Evolutionary conservation across 2,329 filamentous ascomycete genomes (phyloP).

Genomic region (Ceratocystis ficicola): DNA sequence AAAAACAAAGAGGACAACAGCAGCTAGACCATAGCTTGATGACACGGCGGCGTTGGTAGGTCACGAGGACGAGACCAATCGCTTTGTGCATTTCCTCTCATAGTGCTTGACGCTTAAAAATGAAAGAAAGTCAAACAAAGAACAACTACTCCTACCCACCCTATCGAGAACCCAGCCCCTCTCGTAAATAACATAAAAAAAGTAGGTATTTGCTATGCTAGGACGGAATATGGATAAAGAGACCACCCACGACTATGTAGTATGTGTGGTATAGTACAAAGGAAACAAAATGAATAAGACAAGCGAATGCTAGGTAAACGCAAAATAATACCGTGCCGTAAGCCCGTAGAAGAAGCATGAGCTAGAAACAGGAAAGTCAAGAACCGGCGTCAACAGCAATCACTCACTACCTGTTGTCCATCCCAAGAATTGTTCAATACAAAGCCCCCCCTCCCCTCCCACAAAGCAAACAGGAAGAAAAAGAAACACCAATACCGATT

Average conservation of each 20-base stretch:
- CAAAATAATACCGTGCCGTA: too few relatives aligned
- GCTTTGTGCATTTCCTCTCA: background rate
- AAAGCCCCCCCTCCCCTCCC: background rate
- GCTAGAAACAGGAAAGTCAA: too few relatives aligned
- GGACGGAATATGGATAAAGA: too few relatives aligned
- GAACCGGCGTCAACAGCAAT: too few relatives aligned
- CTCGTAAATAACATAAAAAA: background rate
- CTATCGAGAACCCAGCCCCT: background rate
- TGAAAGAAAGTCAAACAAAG: background rate
- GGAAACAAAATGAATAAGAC: slow-evolving; percentile 3
- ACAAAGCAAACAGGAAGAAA: background rate
- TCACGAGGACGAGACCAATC: background rate
- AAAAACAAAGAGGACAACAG: background rate
- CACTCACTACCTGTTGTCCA: too few relatives aligned
- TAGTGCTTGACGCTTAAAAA: background rate
- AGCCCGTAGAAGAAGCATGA: too few relatives aligned
- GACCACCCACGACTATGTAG: too few relatives aligned
- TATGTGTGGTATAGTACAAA: slow-evolving; percentile 8
- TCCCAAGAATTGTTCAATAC: background rate
- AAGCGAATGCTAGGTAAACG: background rate
- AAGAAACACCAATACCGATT: slow-evolving; percentile 14
- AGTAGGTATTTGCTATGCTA: background rate
- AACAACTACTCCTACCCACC: background rate
- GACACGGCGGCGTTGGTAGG: background rate
- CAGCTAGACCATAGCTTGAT: background rate